These are phyloP conservation scores for Penicillium odoratum DNA, from an alignment of 495 filamentous ascomycete genomes.

Conservation along the genomic window DNA sequence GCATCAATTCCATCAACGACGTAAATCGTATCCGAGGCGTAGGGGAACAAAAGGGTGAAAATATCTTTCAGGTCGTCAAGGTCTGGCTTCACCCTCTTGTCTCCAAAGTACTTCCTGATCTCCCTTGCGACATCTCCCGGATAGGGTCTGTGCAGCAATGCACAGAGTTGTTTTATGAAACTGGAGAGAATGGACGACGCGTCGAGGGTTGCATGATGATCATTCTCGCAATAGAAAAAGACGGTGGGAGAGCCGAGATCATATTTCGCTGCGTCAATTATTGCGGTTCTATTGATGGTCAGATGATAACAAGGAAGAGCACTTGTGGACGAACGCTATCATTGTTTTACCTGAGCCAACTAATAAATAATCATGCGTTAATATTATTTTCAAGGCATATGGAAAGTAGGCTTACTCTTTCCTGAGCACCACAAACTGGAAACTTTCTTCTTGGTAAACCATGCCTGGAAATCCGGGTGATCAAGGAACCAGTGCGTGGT, in stretches of 20 bases:
- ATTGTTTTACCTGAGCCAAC: conserved; percentile 31
- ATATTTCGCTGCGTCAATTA: background rate
- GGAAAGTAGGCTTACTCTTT: conserved; percentile 20
- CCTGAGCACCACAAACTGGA: conserved; percentile 29
- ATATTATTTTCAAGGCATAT: conserved; percentile 3
- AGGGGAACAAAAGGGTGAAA: conserved; percentile 15
- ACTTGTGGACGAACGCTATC: conserved; percentile 21
- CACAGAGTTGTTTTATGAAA: background rate
- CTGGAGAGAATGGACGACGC: background rate
- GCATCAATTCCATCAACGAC: background rate
- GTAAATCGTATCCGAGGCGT: background rate
- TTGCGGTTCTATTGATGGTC: background rate
- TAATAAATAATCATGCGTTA: conserved; percentile 10
- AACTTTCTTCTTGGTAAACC: conserved; percentile 12
- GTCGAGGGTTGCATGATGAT: background rate
- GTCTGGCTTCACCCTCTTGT: conserved; percentile 15
- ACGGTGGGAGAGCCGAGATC: background rate
- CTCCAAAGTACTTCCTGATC: conserved; percentile 9
- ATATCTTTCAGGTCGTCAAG: conserved; percentile 21
- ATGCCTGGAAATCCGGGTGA: conserved; percentile 22
- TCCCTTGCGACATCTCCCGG: background rate
- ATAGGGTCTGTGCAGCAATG: background rate
- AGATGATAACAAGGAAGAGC: background rate
- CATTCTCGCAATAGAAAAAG: background rate
- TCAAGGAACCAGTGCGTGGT: conserved; percentile 26